Conservation (phyloP, 345 rosid genomes). For the Hypericum perforatum region DNA sequence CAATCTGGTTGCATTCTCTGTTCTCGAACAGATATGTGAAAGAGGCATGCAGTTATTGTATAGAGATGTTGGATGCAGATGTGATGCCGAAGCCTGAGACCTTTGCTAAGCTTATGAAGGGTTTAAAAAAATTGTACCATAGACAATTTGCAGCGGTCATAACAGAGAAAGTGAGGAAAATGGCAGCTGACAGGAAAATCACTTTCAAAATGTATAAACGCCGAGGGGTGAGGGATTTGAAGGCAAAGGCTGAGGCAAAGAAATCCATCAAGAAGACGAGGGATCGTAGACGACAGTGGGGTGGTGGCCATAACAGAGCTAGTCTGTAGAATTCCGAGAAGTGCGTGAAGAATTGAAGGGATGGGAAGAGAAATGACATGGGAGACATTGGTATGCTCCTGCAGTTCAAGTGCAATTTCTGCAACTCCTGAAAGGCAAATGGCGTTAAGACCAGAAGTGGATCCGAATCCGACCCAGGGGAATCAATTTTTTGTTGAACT, state of each 20-base stretch:
- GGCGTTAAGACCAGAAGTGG: no score
- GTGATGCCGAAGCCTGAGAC: slow-evolving; percentile 82
- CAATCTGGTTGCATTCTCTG: slow-evolving; percentile 88
- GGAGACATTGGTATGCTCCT: no score
- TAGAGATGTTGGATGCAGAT: slow-evolving; percentile 89
- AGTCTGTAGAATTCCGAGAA: background rate
- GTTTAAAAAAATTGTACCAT: slow-evolving; percentile 61
- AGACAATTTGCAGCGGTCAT: slow-evolving; percentile 74
- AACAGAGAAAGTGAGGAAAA: slow-evolving; percentile 82
- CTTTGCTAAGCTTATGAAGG: slow-evolving; percentile 79
- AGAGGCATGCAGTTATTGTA: slow-evolving; percentile 74
- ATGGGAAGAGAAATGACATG: no score
- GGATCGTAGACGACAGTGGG: slow-evolving; percentile 20
- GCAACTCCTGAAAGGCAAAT: no score
- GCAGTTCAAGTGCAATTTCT: no score
- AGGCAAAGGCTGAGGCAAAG: slow-evolving; percentile 46
- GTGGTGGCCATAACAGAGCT: slow-evolving; percentile 8
- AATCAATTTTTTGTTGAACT: no score
- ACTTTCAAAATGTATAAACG: slow-evolving; percentile 90
- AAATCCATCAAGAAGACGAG: slow-evolving; percentile 48
- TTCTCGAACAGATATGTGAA: slow-evolving; percentile 73
- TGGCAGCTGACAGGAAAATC: slow-evolving; percentile 71
- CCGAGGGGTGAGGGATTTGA: slow-evolving; percentile 68
- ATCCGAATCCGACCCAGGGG: no score
- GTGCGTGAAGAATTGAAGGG: no score